A percentile compares a stretch with the other conserved stretches of the same genome.
phyloP scores from a whole-genome alignment of 2,329 filamentous ascomycete species.

The Bipolaris gigantea region DNA sequence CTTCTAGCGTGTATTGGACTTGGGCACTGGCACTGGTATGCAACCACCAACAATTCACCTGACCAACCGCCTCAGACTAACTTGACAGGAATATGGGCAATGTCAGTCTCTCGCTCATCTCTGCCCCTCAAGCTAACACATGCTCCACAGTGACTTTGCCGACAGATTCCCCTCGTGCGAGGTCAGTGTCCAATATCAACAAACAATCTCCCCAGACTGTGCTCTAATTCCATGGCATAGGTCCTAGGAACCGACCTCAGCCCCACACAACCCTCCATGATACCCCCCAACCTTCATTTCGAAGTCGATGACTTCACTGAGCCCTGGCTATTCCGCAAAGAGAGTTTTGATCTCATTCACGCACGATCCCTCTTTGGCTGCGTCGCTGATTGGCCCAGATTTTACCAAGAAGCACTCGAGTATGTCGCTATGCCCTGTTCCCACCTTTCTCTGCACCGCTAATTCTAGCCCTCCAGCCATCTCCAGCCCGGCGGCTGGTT shows the following conservation, averaged over 20 bases:
- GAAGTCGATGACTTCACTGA: slow-evolving; percentile 40
- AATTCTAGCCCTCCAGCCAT: slow-evolving; percentile 13
- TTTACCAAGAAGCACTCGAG: slow-evolving; percentile 25
- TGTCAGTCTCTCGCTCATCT: slow-evolving; percentile 23
- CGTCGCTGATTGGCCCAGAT: slow-evolving; percentile 25
- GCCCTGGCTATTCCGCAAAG: slow-evolving; percentile 32
- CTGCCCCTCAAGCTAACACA: neutral
- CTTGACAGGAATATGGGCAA: slow-evolving; percentile 46
- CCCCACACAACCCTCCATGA: slow-evolving; percentile 45
- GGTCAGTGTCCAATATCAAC: slow-evolving; percentile 5
- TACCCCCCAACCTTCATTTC: slow-evolving; percentile 38
- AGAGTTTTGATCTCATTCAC: slow-evolving; percentile 30
- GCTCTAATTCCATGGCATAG: slow-evolving; percentile 20
- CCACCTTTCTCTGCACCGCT: neutral
- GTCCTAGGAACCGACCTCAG: slow-evolving; percentile 43
- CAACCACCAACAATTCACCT: neutral
- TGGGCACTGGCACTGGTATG: slow-evolving; percentile 46
- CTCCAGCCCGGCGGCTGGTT: slow-evolving; percentile 37
- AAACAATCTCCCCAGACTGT: neutral
- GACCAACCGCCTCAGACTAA: slow-evolving; percentile 9
- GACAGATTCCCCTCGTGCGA: slow-evolving; percentile 44
- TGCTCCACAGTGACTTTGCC: slow-evolving; percentile 40
- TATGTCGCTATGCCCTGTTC: slow-evolving; percentile 14
- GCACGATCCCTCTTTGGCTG: slow-evolving; percentile 22
- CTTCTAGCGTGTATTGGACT: slow-evolving; percentile 42